Conservation (phyloP, 345 rosid species). For the Heritiera littoralis region DNA sequence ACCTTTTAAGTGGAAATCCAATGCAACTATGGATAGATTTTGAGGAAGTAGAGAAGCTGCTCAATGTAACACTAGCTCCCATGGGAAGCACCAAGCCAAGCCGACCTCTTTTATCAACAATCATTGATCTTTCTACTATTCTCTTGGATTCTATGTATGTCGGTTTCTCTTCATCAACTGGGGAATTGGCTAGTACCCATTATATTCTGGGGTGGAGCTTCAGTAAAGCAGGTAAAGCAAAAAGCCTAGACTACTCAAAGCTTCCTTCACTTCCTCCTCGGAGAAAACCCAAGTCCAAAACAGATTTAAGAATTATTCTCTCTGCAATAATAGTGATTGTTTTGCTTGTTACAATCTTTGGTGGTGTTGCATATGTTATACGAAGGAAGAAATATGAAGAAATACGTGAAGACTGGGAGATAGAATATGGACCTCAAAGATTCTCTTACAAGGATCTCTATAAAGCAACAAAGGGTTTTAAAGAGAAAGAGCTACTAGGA, state of each 20-base stretch:
- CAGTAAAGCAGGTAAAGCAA: neutral
- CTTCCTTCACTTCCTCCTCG: slow-evolving; percentile 11
- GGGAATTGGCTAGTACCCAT: neutral
- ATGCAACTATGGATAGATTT: slow-evolving; percentile 68
- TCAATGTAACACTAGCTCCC: slow-evolving; percentile 59
- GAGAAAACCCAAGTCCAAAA: neutral
- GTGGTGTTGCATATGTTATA: neutral
- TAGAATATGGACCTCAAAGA: slow-evolving; percentile 57
- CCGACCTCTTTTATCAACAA: slow-evolving; percentile 49
- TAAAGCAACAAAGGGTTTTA: slow-evolving; percentile 66
- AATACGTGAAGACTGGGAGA: slow-evolving; percentile 70
- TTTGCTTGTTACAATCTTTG: slow-evolving; percentile 25
- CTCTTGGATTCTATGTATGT: slow-evolving; percentile 44
- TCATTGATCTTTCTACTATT: slow-evolving; percentile 38
- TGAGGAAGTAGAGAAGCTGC: slow-evolving; percentile 32
- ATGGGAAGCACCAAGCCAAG: slow-evolving; percentile 32
- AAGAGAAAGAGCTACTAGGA: slow-evolving; percentile 49
- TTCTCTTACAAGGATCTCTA: slow-evolving; percentile 57
- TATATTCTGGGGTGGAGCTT: slow-evolving; percentile 19
- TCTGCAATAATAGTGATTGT: slow-evolving; percentile 5
- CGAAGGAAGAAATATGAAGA: slow-evolving; percentile 52
- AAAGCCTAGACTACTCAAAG: neutral
- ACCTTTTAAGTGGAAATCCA: slow-evolving; percentile 38
- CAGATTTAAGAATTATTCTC: neutral
- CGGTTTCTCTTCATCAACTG: slow-evolving; percentile 44